Evolutionary conservation across 345 rosid genomes (phyloP).

Genomic region (Lumnitzera littorea): DNA sequence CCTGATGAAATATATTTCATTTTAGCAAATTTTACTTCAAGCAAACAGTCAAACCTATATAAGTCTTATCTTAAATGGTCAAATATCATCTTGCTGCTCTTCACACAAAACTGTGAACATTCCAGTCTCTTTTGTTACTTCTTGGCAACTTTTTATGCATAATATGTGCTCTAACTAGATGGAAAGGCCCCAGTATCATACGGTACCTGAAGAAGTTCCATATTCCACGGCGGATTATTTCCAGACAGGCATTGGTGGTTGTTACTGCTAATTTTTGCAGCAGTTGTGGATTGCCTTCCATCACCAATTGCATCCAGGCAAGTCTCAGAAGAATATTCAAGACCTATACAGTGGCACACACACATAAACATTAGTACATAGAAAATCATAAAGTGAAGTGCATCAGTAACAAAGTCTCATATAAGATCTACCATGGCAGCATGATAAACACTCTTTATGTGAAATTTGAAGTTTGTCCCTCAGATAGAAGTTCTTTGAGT

Average conservation of each 20-base stretch:
- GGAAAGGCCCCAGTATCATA: neutral
- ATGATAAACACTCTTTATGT: conserved; percentile 54
- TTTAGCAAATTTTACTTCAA: neutral
- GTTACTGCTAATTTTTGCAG: conserved; percentile 40
- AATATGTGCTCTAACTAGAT: too few species aligned
- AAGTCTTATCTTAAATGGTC: too few species aligned
- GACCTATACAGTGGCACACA: conserved; percentile 19
- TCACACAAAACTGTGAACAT: too few species aligned
- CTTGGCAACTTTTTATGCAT: neutral
- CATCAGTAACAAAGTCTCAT: neutral
- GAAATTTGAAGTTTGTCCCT: conserved; percentile 59
- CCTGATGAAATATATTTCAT: conserved; percentile 15
- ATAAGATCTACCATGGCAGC: conserved; percentile 46
- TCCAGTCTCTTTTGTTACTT: too few species aligned
- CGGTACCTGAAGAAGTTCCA: conserved; percentile 81
- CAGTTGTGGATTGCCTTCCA: conserved; percentile 37
- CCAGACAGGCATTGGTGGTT: conserved; percentile 45
- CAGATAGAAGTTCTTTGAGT: conserved; percentile 49
- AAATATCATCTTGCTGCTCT: too few species aligned
- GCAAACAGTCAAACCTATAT: neutral
- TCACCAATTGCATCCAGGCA: conserved; percentile 62
- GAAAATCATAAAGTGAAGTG: too few species aligned
- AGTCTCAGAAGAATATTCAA: conserved; percentile 47
- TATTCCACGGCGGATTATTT: conserved; percentile 54
- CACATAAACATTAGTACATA: too few species aligned